Evolutionary conservation across 768 basidiomycete genomes (phyloP).

Genomic region (Macrolepiota dolichaula): DNA sequence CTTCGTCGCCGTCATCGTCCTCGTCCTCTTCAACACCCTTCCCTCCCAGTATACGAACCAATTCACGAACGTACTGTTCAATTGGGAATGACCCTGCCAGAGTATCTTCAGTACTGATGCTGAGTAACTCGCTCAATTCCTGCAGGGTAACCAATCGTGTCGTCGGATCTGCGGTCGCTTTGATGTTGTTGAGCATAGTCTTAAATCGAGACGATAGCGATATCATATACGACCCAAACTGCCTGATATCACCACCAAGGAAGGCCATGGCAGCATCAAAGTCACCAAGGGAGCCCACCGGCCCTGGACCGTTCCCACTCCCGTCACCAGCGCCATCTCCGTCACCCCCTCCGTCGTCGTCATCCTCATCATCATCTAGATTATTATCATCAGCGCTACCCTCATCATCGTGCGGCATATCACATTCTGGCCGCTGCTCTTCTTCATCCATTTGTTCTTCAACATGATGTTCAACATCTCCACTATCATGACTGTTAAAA

Average conservation of each 20-base stretch:
- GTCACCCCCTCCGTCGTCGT: conserved; percentile 45
- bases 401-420: conserved; percentile 18
- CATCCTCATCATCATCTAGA: conserved; percentile 42
- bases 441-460: conserved; percentile 39
- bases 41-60: conserved; percentile 87
- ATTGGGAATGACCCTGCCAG: conserved; percentile 94
- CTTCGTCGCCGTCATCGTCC: conserved; percentile 67
- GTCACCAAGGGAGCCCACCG: conserved; percentile 44
- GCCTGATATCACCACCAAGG: conserved; percentile 79
- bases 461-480: conserved; percentile 43
- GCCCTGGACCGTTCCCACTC: conserved; percentile 31
- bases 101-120: conserved; percentile 97
- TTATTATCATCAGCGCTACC: conserved; percentile 36
- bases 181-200: conserved; percentile 87
- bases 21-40: conserved; percentile 70
- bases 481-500: conserved; percentile 41
- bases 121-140: conserved; percentile 91
- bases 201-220: conserved; percentile 86
- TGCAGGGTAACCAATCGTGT: conserved; percentile 87
- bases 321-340: conserved; percentile 33
- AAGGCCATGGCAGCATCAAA: conserved; percentile 76
- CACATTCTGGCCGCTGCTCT: conserved; percentile 24
- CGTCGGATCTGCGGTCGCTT: conserved; percentile 77
- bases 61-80: conserved; percentile 86
- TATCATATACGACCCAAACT: conserved; percentile 90